A percentile compares a stretch with the other conserved stretches of the same genome.
Evolutionary conservation across 2,329 filamentous ascomycete species (phyloP).

Genomic region (Capronia americana): DNA sequence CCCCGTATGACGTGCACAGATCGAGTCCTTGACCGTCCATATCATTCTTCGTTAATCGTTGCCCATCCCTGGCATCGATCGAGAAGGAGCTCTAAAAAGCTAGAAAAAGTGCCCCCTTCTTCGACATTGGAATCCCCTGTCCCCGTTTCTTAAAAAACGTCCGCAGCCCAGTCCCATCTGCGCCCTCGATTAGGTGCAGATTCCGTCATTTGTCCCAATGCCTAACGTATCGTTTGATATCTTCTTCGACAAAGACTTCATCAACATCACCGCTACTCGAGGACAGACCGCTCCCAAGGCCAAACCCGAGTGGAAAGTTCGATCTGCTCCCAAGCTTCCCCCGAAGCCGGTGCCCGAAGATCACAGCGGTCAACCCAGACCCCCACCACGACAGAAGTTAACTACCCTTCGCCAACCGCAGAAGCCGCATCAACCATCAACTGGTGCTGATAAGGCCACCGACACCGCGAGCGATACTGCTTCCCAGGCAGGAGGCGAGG

Average conservation of each 20-base stretch:
- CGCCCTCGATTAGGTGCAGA: constrained; percentile 8
- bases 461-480: constrained; percentile 26
- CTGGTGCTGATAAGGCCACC: constrained; percentile 5
- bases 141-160: neutral
- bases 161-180: constrained; percentile 8
- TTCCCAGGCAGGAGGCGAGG: constrained; percentile 30
- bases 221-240: constrained; percentile 43
- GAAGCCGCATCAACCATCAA: constrained; percentile 5
- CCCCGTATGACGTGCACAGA: constrained; percentile 32
- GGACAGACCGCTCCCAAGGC: constrained; percentile 40
- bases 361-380: constrained; percentile 29
- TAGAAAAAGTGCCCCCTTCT: constrained; percentile 10
- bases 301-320: constrained; percentile 42
- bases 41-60: constrained; percentile 7
- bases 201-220: constrained; percentile 36
- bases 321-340: constrained; percentile 40
- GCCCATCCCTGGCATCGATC: constrained; percentile 17
- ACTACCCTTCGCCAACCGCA: constrained; percentile 35
- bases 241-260: constrained; percentile 42
- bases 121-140: constrained; percentile 1
- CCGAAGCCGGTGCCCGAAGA: constrained; percentile 37
- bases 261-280: constrained; percentile 42
- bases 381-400: constrained; percentile 35
- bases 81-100: constrained; percentile 5
- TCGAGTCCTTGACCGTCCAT: constrained; percentile 5